Conservation (phyloP, 192 early-diverging fungal species). For the Nowakowskiella sp. region DNA sequence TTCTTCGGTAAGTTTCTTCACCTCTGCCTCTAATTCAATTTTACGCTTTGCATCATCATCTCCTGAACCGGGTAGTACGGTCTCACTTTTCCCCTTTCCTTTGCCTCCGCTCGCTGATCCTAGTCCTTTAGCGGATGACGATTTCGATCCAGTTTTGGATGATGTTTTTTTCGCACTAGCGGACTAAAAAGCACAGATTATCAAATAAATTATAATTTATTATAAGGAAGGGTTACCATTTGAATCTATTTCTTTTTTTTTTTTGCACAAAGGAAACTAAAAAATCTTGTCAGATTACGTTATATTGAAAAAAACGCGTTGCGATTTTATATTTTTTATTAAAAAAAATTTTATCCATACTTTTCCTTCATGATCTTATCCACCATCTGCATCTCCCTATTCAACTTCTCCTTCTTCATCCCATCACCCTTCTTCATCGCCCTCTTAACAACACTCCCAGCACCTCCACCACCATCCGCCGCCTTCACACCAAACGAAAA, state of each 20-base stretch:
- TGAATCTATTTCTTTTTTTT: no score
- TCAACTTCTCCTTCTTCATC: constrained; percentile 34
- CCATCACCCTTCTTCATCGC: constrained; percentile 20
- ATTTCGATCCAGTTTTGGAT: background rate
- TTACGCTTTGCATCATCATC: constrained; percentile 8
- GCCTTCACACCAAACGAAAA: constrained; percentile 71
- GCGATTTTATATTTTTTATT: no score
- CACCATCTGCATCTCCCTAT: constrained; percentile 36
- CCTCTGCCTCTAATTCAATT: constrained; percentile 17
- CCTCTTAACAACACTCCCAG: constrained; percentile 34
- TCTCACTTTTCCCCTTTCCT: background rate
- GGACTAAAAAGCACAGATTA: no score
- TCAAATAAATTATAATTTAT: no score
- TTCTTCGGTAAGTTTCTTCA: constrained; percentile 45
- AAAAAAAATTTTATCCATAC: constrained; percentile 35
- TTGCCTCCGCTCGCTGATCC: background rate
- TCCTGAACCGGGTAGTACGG: background rate
- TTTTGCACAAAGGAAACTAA: no score
- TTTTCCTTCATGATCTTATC: constrained; percentile 39
- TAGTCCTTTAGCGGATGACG: no score
- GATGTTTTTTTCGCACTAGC: no score
- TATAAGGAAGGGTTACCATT: no score
- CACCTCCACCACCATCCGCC: constrained; percentile 29
- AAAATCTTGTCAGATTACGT: no score
- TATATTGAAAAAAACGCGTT: no score